Evolutionary conservation across 129 eudicot species (phyloP).

Genomic region (Scalesia atractyloides): DNA sequence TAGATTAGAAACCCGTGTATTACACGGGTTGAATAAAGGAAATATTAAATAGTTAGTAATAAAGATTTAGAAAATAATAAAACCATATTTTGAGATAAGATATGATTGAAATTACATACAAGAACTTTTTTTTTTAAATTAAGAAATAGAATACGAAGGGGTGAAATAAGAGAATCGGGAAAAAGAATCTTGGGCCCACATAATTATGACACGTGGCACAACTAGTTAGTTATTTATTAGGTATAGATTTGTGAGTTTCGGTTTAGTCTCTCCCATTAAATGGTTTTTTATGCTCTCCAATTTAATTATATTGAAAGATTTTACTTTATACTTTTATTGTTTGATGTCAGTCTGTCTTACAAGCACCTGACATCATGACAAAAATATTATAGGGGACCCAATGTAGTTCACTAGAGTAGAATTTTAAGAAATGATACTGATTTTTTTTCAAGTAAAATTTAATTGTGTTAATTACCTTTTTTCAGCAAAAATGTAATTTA

Average conservation of each 20-base stretch:
- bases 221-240: too few species aligned
- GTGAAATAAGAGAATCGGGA: too few species aligned
- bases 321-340: background rate
- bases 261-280: background rate
- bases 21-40: too few species aligned
- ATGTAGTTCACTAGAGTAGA: background rate
- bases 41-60: too few species aligned
- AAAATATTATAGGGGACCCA: background rate
- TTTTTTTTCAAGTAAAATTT: background rate
- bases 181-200: too few species aligned
- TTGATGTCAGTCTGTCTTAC: slow-evolving; percentile 8
- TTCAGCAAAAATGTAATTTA: slow-evolving; percentile 4
- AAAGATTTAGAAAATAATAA: too few species aligned
- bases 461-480: background rate
- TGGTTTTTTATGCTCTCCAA: background rate
- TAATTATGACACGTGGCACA: too few species aligned
- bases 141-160: too few species aligned
- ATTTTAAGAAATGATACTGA: background rate
- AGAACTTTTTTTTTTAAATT: too few species aligned
- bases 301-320: slow-evolving; percentile 5
- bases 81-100: too few species aligned
- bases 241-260: background rate
- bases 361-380: background rate
- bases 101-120: too few species aligned
- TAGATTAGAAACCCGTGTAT: too few species aligned